Base-by-base conservation (phyloP, 495 filamentous ascomycete genomes). In the Penicillium canescens region DNA sequence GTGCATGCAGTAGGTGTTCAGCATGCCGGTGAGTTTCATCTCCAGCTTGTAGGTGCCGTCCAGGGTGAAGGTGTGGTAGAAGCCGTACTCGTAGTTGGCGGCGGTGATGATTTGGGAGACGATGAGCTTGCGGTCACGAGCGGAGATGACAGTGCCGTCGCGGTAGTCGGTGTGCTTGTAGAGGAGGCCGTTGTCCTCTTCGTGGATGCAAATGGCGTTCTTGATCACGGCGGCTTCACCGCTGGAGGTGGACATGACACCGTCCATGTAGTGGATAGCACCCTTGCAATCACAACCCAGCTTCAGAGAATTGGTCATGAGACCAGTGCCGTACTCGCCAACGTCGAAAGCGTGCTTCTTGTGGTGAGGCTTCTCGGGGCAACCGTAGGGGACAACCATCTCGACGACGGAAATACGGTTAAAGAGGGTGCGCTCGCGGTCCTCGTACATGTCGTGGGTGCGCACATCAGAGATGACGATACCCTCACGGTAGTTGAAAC, bases 381-480 rank as follows among this genome's bases (percentile, higher is more conserved):
- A 86, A 1, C 81, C 87, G 56, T 92, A 91, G 3, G 89, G 89
- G 14, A 91, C 86, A 42, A 83, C 83, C 89, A 92, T 92, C 63
- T 92, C 89, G 31, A 80, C 83, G 13, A 92, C 69, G 10, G 81
- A 80, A 3, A 92, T 66, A 3, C 89, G 78, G 70, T 88, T 89
- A 56, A 92, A 80, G 3, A 92, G 74, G 1, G 88, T 87, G 26
- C 92, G 82, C 41, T 88, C 80, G 28, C 75, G 86, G 31, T 91
- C 91, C 62, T 91, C 86, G 62, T 91, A 92, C 55, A 79, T 89
- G 72, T 96, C 92, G 62, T 92, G 92, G 75, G 86, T 93, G 31
- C 87, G 91, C 62, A 96, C 90, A 68, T 96, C 90, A 68, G 90
- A 92, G 23, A 97, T 79, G n/a, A 96, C 86, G 52, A 96, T 89